A percentile compares a stretch with the other conserved stretches of the same genome.
Evolutionary conservation across 1,284 basidiomycete genomes (phyloP).

Genomic region (Microbotryomycetes sp.): DNA sequence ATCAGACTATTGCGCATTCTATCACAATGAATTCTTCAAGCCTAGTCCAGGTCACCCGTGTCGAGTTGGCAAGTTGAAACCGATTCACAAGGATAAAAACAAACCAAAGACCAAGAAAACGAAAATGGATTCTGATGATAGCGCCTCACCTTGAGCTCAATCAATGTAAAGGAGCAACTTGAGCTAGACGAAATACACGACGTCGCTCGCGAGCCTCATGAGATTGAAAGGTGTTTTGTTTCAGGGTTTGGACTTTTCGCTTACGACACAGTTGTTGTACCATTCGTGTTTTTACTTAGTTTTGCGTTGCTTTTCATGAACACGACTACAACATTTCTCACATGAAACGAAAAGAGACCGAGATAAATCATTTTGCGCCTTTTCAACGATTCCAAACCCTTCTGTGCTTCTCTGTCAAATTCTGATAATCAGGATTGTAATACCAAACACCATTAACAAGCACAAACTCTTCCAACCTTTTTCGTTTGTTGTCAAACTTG

Average conservation of each 20-base stretch:
- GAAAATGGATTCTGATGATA: not conserved
- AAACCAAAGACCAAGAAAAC: constrained; percentile 13
- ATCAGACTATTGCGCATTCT: constrained; percentile 24
- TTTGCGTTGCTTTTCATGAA: too few species aligned
- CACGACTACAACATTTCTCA: too few species aligned
- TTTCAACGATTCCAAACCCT: too few species aligned
- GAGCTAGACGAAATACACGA: too few species aligned
- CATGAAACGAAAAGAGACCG: too few species aligned
- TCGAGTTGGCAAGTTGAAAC: constrained; percentile 15
- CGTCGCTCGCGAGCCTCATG: too few species aligned
- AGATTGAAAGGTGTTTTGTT: too few species aligned
- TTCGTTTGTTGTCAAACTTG: not conserved
- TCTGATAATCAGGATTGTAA: not conserved
- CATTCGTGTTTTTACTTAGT: too few species aligned
- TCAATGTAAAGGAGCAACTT: too few species aligned
- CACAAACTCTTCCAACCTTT: not conserved
- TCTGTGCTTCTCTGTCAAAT: not conserved
- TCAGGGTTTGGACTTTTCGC: too few species aligned
- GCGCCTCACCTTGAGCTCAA: not conserved
- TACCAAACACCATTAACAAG: not conserved
- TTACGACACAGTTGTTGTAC: too few species aligned
- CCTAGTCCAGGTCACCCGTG: constrained; percentile 3
- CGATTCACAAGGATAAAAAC: constrained; percentile 18
- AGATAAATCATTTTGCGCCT: too few species aligned
- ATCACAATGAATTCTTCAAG: constrained; percentile 16